Evolutionary conservation across 345 rosid species (phyloP).

Genomic region (Eucalyptus cloeziana): DNA sequence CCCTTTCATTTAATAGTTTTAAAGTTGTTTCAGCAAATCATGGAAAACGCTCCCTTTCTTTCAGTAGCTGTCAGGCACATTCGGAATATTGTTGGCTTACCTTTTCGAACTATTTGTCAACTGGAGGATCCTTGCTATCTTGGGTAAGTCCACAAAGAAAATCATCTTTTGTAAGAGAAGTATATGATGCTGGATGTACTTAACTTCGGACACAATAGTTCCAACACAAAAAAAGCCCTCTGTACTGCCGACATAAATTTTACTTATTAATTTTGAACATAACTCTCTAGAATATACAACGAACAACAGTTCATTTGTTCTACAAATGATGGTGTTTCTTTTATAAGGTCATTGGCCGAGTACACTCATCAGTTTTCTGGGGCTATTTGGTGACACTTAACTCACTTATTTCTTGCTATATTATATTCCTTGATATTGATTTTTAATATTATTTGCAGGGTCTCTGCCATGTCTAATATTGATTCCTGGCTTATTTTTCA

Average conservation of each 20-base stretch:
- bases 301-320: neutral
- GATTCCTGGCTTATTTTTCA: constrained; percentile 71
- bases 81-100: constrained; percentile 62
- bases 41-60: neutral
- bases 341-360: neutral
- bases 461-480: constrained; percentile 42
- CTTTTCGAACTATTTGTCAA: constrained; percentile 43
- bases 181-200: neutral
- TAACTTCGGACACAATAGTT: neutral
- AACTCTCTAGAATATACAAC: neutral
- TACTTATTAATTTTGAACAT: neutral
- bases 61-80: constrained; percentile 48
- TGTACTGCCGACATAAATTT: neutral
- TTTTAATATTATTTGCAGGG: constrained; percentile 29
- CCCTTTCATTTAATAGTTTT: neutral
- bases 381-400: neutral
- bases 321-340: neutral
- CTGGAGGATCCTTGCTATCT: constrained; percentile 65
- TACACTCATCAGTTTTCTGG: neutral
- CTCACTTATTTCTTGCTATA: neutral
- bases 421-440: neutral
- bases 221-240: neutral
- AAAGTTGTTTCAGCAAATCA: neutral
- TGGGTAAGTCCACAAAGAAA: constrained; percentile 23
- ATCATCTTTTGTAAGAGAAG: neutral